Conservation (phyloP, 495 filamentous ascomycete genomes). For the Xylaria acuta region DNA sequence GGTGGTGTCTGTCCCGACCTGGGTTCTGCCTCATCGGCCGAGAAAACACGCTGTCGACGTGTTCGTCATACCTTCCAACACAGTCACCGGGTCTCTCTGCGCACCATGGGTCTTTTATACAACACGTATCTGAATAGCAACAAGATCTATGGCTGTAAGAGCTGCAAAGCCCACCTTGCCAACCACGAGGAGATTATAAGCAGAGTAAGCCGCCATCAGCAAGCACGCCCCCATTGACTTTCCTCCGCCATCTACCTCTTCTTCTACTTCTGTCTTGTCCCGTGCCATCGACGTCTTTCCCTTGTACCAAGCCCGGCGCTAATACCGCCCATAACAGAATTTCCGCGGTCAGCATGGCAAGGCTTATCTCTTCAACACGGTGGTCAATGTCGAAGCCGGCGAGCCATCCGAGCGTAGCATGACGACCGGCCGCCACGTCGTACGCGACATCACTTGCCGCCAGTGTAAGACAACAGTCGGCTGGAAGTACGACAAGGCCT, state of each 20-base stretch:
- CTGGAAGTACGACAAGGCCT: slow-evolving; percentile 99
- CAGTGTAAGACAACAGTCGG: slow-evolving; percentile 92
- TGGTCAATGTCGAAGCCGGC: slow-evolving; percentile 84
- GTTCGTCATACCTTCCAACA: not conserved
- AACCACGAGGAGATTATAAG: slow-evolving; percentile 97
- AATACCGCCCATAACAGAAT: slow-evolving; percentile 63
- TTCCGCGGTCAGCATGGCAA: slow-evolving; percentile 99
- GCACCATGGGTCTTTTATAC: slow-evolving; percentile 89
- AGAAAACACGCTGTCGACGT: not conserved
- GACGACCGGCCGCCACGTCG: slow-evolving; percentile 96
- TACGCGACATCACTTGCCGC: slow-evolving; percentile 87
- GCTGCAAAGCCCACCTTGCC: slow-evolving; percentile 92
- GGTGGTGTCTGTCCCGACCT: not conserved
- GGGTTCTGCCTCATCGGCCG: not conserved
- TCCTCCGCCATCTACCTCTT: slow-evolving; percentile 8
- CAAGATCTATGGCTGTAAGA: slow-evolving; percentile 94
- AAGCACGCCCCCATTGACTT: not conserved
- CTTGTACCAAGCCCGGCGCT: not conserved
- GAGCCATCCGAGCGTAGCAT: slow-evolving; percentile 93
- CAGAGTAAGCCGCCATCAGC: slow-evolving; percentile 64
- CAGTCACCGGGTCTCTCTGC: not conserved
- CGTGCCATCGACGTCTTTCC: not conserved
- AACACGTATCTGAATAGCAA: slow-evolving; percentile 91
- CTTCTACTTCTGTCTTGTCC: slow-evolving; percentile 17
- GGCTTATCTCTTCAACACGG: slow-evolving; percentile 92